Base-by-base conservation (phyloP, 2,329 filamentous ascomycete species). In the Basipetospora chlamydospora region DNA sequence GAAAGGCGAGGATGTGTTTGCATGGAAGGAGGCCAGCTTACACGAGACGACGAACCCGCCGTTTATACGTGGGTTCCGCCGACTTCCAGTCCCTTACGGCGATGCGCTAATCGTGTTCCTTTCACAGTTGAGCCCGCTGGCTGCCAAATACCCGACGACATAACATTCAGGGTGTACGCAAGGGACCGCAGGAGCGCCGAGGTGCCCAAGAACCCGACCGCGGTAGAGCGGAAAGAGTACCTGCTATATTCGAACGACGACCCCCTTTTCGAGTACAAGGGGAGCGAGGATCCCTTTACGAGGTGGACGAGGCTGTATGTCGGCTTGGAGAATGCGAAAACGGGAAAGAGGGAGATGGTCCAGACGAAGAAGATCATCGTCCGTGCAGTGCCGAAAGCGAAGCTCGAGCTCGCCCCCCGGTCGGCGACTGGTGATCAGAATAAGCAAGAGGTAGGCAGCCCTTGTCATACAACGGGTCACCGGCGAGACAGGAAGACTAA, bases 321-420 rank as follows among this genome's bases (percentile, higher is more conserved):
- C 17, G 77, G 73, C 12, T 57, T 80, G 4, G 77, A 71, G 42
- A 73, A 81, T 44, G 68, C 73, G 1, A 56, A 61, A 26, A 74
- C 69, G 0, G 71, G 70, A 12, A 60, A 70, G 44, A 52, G 80
- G 30, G 60, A 77, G 44, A 61, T 80, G 23, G 59, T 79, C 13
- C 66, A 77, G 47, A 72, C 73, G 11, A 73, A 72, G 52, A 78
- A 70, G 57, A 72, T 80, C 65, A 60, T 68, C 20, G 59, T 80
- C n/a, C 60, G 72, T 28, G 71, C 68, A 9, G 54, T 60, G 22
- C 71, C 75, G 20, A 63, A 71, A 57, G 73, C 44, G 63, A 69
- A 44, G 61, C 65, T 16, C n/a, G 4, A n/a, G 25, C 16, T 25
- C 18, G 9, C 23, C 25, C 10, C 16, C 33, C 33, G 3, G 3